Base-by-base conservation (phyloP, 331 rosid species). In the Cydonia oblonga region DNA sequence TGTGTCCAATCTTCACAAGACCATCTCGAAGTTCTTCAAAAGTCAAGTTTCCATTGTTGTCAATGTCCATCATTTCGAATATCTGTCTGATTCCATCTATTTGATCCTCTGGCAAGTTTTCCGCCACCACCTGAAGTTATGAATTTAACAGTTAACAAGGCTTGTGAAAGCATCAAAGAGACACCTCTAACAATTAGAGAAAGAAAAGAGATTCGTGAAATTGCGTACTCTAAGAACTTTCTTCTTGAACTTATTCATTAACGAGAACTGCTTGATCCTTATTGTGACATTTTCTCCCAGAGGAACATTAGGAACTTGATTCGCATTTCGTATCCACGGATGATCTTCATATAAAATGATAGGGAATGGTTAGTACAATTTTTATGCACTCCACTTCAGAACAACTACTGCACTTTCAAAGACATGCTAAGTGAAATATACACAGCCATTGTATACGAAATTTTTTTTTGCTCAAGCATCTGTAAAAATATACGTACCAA, bases 191-290 rank as follows among this genome's bases (percentile, higher is more conserved):
- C 66, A 51, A 22, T 26, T 61, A 32, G 52, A 33, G 60, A 23
- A 5, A 12, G 40, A 18, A 25, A 16, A 66, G 42, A 18, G 42
- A 58, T 56, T 16, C 6, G 12, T 60, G 52, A 73, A 81, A 83
- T 91, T 85, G 22, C 54, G 0, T 49, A 89, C 98, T 82, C 96
- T 86, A 26, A 91, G 96, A 75, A 87, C 98, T 46, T 84, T 92
- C 88, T 87, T 91, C 88, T 93, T 93, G 81, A 93, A 87, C 77
- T 87, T 91, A 77, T 89, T 93, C 97, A 93, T 91, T 83, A 93
- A 64, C 46, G 96, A 83, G 85, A 93, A 93, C 69, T 91, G 97
- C 75, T 89, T 93, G 82, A 93, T 92, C 82, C 96, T 86, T 75
- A 83, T 66, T 79, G 86, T 86, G 29, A 93, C 98, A 49, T 90